A percentile compares a stretch with the other conserved stretches of the same genome.
phyloP scores from a whole-genome alignment of 495 filamentous ascomycete genomes.

The Penicillium alfredii region DNA sequence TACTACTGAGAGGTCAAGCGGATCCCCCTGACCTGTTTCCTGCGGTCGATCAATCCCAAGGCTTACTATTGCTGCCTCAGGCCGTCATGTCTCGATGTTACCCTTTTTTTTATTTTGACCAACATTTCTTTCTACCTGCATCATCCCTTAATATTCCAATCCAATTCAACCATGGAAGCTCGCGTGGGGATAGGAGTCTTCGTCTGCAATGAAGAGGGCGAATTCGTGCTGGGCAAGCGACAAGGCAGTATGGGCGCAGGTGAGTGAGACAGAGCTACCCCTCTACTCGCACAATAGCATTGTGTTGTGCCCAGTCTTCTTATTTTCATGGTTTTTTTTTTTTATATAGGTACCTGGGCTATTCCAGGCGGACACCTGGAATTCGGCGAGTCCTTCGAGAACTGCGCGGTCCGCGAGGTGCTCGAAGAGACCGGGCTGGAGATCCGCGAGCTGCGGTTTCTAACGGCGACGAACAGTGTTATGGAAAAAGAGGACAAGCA shows the following conservation, averaged over 20 bases:
- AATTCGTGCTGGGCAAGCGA: slow-evolving; percentile 31
- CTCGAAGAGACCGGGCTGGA: slow-evolving; percentile 61
- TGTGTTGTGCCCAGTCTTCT: slow-evolving; percentile 1
- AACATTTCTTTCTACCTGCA: too few species aligned
- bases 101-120: too few species aligned
- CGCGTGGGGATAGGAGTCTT: slow-evolving; percentile 32
- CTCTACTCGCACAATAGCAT: too few species aligned
- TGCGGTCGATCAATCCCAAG: too few species aligned
- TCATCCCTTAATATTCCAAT: too few species aligned
- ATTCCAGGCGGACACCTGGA: slow-evolving; percentile 68
- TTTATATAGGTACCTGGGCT: slow-evolving; percentile 46
- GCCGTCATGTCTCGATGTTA: not conserved
- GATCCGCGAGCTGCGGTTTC: slow-evolving; percentile 39
- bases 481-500: slow-evolving; percentile 50
- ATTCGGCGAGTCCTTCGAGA: slow-evolving; percentile 51
- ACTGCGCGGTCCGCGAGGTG: slow-evolving; percentile 57
- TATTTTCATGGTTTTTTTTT: not conserved
- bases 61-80: not conserved
- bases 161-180: slow-evolving; percentile 11
- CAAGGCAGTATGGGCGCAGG: slow-evolving; percentile 35
- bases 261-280: too few species aligned
- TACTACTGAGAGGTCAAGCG: too few species aligned
- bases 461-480: slow-evolving; percentile 56
- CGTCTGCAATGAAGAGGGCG: slow-evolving; percentile 20
- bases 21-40: too few species aligned